Percentiles rank a stretch among this genome's conserved stretches.
Conservation (phyloP, 225 moss, liverwort and hornwort genomes). For the Bryoerythrophyllum caledonicum region DNA sequence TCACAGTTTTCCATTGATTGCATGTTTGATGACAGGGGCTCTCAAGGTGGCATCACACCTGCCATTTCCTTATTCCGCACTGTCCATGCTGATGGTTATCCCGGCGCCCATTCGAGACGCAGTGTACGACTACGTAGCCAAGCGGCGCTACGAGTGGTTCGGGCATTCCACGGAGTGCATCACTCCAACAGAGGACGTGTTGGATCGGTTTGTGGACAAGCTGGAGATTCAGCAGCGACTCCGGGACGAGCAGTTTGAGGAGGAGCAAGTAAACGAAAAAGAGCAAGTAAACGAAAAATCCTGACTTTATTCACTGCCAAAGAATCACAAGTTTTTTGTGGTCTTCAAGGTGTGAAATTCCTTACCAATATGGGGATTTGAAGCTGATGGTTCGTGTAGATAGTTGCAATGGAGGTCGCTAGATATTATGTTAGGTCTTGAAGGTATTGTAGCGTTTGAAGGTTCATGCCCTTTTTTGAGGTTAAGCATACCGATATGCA, state of each 20-base stretch:
- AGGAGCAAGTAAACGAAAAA: constrained; percentile 32
- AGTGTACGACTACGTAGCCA: constrained; percentile 53
- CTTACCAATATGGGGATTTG: not conserved
- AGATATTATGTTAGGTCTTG: not conserved
- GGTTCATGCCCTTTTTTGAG: not conserved
- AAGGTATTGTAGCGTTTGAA: not conserved
- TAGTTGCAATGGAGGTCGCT: constrained; percentile 5
- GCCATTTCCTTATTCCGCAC: constrained; percentile 45
- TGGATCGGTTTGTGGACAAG: constrained; percentile 63
- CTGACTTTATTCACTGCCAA: not conserved
- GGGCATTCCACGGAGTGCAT: constrained; percentile 48
- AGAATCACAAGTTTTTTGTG: not conserved
- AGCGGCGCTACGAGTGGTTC: constrained; percentile 55
- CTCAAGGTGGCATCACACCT: constrained; percentile 52
- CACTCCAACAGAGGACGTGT: constrained; percentile 37
- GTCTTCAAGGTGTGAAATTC: not conserved
- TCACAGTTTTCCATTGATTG: too few relatives aligned
- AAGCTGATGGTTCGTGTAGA: not conserved
- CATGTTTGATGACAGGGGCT: constrained; percentile 43
- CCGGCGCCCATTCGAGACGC: constrained; percentile 55
- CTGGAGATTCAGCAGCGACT: constrained; percentile 50
- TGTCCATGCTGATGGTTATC: constrained; percentile 37
- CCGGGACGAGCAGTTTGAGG: constrained; percentile 34
- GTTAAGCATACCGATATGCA: not conserved
- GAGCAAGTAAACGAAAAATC: constrained; percentile 28